Evolutionary conservation across 2,329 filamentous ascomycete species (phyloP), one percentile per base, ranked within the genome.

Genomic region (Pestalotiopsis sp.): DNA sequence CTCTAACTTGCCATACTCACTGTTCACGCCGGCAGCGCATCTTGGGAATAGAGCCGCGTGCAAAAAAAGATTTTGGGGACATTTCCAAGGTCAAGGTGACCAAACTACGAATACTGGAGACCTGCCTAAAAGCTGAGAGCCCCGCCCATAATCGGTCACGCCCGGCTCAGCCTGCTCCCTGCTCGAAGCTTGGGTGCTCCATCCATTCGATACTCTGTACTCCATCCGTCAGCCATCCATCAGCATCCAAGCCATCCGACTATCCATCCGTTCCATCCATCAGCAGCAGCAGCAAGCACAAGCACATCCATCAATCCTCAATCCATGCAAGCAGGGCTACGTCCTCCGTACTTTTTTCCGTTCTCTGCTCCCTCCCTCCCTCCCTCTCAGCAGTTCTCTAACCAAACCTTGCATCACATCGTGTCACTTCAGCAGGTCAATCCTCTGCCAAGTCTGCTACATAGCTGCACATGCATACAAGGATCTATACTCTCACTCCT

Each of bases 391-490:
- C 31, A 36, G 13, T 13, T 36, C 62, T 61, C 69, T 69, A 67
- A 70, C 66, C 67, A 65, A 71, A 69, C 68, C 70, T 57, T 69
- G 69, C 70, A 69, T 72, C 71, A 70, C 67, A 73, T 75, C 72
- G 76, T 76, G 72, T 77, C 76, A 78, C 74, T 75, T 73, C 72
- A 72, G 31, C 31, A 36, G 67, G 66, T 76, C 76, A 78, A 78
- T 78, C 75, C 74, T 72, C 72, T 72, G 65, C 31, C 25, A 27
- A 63, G 61, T 36, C 36, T 23, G 38, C 61, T 69, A 57, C 68
- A 56, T 56, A 72, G 20, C 45, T 52, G 45, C 20, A 20, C 20
- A 52, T 52, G 45, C 45, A 52, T 52, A 36, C 59, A 62, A 59
- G 57, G 27, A 36, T 59, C 57, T 27, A 59, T 36, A 59, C 23